A percentile compares a stretch with the other conserved stretches of the same genome.
Conservation (phyloP, 2,329 filamentous ascomycete genomes). For the Talaromyces sp. region DNA sequence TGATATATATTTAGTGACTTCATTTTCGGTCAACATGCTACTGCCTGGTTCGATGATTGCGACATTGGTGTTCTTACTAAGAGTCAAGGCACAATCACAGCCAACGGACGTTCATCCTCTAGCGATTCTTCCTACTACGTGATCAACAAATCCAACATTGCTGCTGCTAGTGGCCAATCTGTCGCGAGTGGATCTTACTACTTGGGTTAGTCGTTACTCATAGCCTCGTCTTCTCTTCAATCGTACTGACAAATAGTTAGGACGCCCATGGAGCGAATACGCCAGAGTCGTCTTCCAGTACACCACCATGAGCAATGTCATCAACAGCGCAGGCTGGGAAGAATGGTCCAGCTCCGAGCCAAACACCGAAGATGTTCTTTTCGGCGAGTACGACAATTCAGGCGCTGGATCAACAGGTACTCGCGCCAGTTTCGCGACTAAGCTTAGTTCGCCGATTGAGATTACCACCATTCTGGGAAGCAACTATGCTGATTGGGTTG, state of each 20-base stretch:
- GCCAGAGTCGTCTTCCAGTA: constrained; percentile 17
- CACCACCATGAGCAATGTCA: constrained; percentile 38
- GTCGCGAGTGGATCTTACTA: constrained; percentile 9
- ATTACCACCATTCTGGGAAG: constrained; percentile 49
- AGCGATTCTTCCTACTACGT: constrained; percentile 51
- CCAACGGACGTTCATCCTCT: constrained; percentile 42
- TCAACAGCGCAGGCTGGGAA: constrained; percentile 59
- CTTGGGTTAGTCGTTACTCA: neutral
- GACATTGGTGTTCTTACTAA: constrained; percentile 46
- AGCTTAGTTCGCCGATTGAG: constrained; percentile 38
- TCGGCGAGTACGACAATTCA: constrained; percentile 59
- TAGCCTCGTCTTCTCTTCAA: neutral
- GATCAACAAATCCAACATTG: constrained; percentile 46
- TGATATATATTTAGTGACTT: constrained; percentile 43
- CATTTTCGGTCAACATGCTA: constrained; percentile 55
- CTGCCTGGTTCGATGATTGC: constrained; percentile 52
- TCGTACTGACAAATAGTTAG: neutral
- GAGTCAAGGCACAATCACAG: constrained; percentile 46
- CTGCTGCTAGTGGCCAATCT: constrained; percentile 7
- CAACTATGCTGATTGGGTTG: constrained; percentile 43
- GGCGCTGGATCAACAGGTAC: constrained; percentile 55
- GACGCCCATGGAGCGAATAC: constrained; percentile 16
- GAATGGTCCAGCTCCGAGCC: constrained; percentile 51
- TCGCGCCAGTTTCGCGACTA: constrained; percentile 50
- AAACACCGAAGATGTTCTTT: constrained; percentile 54